phyloP scores from a whole-genome alignment of 352 stramenopile species.

The Phytophthora capsici region DNA sequence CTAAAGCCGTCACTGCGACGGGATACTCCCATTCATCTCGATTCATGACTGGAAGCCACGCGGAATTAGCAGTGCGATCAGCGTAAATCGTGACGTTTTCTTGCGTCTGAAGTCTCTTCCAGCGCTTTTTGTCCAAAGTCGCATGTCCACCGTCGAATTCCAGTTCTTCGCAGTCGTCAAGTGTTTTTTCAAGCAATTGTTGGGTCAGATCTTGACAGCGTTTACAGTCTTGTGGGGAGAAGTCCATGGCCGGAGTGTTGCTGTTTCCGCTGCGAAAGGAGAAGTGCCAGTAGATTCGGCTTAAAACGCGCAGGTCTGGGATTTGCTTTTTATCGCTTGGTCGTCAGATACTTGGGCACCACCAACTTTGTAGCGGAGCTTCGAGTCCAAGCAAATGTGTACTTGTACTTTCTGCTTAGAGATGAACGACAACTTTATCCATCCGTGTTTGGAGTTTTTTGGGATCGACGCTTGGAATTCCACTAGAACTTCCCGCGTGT shows the following conservation, averaged over 20 bases:
- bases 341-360: constrained; percentile 13
- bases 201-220: constrained; percentile 18
- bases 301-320: not conserved
- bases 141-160: constrained; percentile 8
- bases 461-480: not conserved
- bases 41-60: constrained; percentile 29
- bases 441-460: constrained; percentile 4
- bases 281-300: constrained; percentile 14
- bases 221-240: constrained; percentile 25
- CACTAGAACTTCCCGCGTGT: not conserved
- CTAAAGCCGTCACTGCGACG: constrained; percentile 27
- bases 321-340: constrained; percentile 27
- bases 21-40: constrained; percentile 30
- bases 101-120: constrained; percentile 39
- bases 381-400: not conserved
- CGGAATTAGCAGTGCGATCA: constrained; percentile 25
- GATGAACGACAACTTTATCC: constrained; percentile 8
- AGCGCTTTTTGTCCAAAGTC: constrained; percentile 27
- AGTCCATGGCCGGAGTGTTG: constrained; percentile 10
- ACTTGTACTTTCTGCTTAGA: constrained; percentile 25
- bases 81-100: constrained; percentile 30
- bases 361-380: constrained; percentile 6
- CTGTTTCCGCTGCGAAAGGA: constrained; percentile 1
- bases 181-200: constrained; percentile 26
- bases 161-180: constrained; percentile 28